Conservation (phyloP, 139 green algal genomes). For the Volvox africanus region DNA sequence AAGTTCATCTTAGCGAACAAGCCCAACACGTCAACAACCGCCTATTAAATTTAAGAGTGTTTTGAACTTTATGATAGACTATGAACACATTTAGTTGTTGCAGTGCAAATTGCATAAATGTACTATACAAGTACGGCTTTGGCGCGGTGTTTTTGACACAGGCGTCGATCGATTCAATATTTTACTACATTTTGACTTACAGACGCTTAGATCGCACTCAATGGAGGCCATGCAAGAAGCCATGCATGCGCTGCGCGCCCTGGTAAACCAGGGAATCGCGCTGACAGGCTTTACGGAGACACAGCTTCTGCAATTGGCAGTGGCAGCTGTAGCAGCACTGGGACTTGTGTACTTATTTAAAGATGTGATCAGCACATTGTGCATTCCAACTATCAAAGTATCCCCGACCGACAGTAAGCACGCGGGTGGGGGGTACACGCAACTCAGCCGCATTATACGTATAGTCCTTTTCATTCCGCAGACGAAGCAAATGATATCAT, state of each 20-base stretch:
- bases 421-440: background rate
- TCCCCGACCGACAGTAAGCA: constrained; percentile 31
- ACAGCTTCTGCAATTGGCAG: constrained; percentile 31
- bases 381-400: constrained; percentile 52
- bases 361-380: constrained; percentile 35
- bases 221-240: constrained; percentile 1
- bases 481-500: constrained; percentile 54
- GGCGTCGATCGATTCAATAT: background rate
- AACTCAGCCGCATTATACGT: background rate
- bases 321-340: constrained; percentile 12
- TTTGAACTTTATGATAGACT: background rate
- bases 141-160: background rate
- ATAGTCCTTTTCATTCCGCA: background rate
- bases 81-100: too few species aligned
- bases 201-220: background rate
- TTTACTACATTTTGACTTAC: background rate
- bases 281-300: constrained; percentile 22
- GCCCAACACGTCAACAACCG: background rate
- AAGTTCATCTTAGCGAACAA: constrained; percentile 46
- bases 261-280: background rate
- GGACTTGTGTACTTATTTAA: constrained; percentile 5
- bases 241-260: background rate
- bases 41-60: background rate
- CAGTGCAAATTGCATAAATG: too few species aligned
- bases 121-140: background rate